phyloP scores from a whole-genome alignment of 2,329 filamentous ascomycete genomes.

The Pseudogymnoascus sp. region DNA sequence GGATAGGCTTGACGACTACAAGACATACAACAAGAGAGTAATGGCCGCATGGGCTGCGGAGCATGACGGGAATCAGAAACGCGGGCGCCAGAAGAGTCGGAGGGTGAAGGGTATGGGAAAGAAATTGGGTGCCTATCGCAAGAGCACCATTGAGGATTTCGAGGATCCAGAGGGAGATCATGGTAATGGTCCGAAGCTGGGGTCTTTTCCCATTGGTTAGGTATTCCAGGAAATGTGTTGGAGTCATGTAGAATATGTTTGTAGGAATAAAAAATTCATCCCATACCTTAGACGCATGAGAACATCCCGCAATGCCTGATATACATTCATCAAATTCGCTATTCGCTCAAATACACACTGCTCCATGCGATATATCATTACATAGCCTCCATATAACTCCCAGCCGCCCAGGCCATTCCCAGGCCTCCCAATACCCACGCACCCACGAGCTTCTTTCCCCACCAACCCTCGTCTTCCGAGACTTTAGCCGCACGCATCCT shows the following conservation, averaged over 20 bases:
- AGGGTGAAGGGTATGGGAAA: background rate
- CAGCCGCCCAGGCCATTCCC: slow-evolving; percentile 49
- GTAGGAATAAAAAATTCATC: background rate
- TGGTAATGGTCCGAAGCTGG: background rate
- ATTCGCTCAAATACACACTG: background rate
- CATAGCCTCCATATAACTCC: slow-evolving; percentile 31
- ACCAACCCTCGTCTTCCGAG: slow-evolving; percentile 58
- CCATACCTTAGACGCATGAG: background rate
- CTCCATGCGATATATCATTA: background rate
- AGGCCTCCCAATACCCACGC: slow-evolving; percentile 55
- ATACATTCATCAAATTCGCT: background rate
- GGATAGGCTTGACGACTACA: background rate
- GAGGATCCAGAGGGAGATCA: background rate
- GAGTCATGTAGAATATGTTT: background rate
- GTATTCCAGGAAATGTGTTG: background rate
- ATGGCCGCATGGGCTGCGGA: background rate
- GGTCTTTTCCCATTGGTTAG: background rate
- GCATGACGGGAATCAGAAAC: background rate
- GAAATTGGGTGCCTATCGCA: background rate
- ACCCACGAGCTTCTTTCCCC: slow-evolving; percentile 57
- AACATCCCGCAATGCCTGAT: too few relatives aligned
- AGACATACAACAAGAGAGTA: background rate
- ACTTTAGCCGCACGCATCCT: slow-evolving; percentile 49
- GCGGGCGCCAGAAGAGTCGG: background rate
- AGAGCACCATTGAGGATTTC: background rate